A percentile compares a stretch with the other conserved stretches of the same genome.
Conservation (phyloP, 1,139 yeast species). For the Saccharomycopsis crataegensis region DNA sequence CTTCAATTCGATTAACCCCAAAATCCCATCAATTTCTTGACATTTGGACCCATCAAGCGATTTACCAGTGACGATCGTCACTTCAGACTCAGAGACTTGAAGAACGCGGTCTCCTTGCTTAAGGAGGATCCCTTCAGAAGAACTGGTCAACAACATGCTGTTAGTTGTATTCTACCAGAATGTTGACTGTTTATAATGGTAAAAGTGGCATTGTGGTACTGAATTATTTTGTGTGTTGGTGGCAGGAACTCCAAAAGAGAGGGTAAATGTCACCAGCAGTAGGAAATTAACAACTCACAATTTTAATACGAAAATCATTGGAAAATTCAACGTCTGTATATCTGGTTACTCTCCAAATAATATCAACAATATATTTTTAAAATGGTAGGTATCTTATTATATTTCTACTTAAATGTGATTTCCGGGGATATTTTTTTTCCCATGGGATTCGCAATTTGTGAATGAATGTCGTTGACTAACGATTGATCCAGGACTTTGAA, state of each 20-base stretch:
- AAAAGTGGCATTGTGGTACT: background rate
- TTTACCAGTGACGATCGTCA: background rate
- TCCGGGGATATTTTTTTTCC: too few relatives aligned
- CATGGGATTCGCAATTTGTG: too few relatives aligned
- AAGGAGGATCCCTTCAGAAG: constrained; percentile 13
- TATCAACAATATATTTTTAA: too few relatives aligned
- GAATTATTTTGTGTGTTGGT: background rate
- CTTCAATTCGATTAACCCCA: constrained; percentile 18
- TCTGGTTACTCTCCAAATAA: too few relatives aligned
- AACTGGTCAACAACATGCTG: constrained; percentile 9
- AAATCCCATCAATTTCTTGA: constrained; percentile 15
- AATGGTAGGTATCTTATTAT: too few relatives aligned
- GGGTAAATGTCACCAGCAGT: too few relatives aligned
- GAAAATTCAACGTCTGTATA: too few relatives aligned
- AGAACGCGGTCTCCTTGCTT: background rate
- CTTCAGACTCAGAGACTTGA: constrained; percentile 8
- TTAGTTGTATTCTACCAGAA: background rate
- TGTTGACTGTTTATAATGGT: background rate
- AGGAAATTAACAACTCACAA: too few relatives aligned
- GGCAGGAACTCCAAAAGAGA: background rate
- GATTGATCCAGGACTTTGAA: constrained; percentile 53
- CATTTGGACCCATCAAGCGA: background rate
- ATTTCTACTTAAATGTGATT: too few relatives aligned
- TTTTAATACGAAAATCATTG: too few relatives aligned
- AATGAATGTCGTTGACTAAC: too few relatives aligned